These are phyloP conservation scores for Erodium maritimum DNA, from an alignment of 345 rosid species.

Conservation along the genomic window DNA sequence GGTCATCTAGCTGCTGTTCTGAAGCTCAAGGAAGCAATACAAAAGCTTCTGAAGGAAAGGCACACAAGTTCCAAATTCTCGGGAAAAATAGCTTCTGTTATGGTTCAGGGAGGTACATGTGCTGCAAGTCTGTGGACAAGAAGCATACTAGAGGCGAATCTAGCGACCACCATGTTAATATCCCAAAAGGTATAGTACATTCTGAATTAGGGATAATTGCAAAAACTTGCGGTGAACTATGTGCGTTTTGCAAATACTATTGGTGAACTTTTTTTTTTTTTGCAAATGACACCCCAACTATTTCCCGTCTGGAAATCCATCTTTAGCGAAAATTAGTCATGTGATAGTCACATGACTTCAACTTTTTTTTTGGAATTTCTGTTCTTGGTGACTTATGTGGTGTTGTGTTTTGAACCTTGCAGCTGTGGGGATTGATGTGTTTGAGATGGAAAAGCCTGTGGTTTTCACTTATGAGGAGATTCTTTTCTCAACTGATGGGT, in stretches of 20 bases:
- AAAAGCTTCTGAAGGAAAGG: conserved; percentile 35
- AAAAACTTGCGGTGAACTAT: too few species aligned
- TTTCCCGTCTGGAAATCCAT: too few species aligned
- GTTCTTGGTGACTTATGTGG: background rate
- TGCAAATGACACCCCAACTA: too few species aligned
- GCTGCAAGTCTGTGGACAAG: conserved; percentile 58
- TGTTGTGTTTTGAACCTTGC: conserved; percentile 11
- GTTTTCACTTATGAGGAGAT: conserved; percentile 75
- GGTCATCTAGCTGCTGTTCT: conserved; percentile 45
- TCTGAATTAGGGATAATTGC: too few species aligned
- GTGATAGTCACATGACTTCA: too few species aligned
- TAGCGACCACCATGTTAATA: conserved; percentile 44
- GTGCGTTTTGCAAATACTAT: too few species aligned
- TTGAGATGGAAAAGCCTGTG: conserved; percentile 77
- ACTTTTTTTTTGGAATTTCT: background rate
- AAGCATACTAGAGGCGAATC: conserved; percentile 54
- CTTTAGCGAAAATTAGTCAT: too few species aligned
- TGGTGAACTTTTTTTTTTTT: too few species aligned
- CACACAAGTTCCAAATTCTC: conserved; percentile 73
- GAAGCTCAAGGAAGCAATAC: conserved; percentile 22
- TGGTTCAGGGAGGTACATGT: conserved; percentile 68
- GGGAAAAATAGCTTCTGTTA: conserved; percentile 77
- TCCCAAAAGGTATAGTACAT: conserved; percentile 55
- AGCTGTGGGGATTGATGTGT: conserved; percentile 58
- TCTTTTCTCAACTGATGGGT: conserved; percentile 55